Base-by-base conservation (phyloP, 768 basidiomycete genomes). In the Mycena pura region DNA sequence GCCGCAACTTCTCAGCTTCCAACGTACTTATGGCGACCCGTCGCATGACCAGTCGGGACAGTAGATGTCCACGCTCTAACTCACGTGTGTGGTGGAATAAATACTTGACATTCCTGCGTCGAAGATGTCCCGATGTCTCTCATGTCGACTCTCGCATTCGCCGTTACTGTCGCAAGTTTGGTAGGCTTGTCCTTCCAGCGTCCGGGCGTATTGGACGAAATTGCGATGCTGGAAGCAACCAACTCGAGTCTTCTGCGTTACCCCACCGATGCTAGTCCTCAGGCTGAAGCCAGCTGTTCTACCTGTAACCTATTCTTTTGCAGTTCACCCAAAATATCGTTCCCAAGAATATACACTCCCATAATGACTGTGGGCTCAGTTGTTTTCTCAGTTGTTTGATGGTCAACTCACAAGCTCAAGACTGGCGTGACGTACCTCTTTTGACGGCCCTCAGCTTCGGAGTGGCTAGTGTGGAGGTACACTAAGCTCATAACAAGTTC, bases 371-470 rank as follows among this genome's bases (percentile, higher is more conserved):
- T 84, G 59, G 63, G 76, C 67, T 10, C 31, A 22, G 10, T 34
- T 11, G n/a, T 15, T 32, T 21, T 11, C 10, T 36, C 3, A 51
- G 10, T 15, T 36, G 22, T 31, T 39, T 22, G 27, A 53, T 8
- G 27, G 39, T n/a, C 13, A 4, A 39, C 47, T 15, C 39, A 38
- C 32, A 29, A 41, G n/a, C n/a, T n/a, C n/a, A n/a, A 84, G 83
- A 86, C 68, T 84, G 82, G 82, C 75, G 83, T 19, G 80, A 84
- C 61, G 82, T 83, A 8, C 82, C 84, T 5, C 70, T 84, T 21
- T 70, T 83, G 10, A 77, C 77, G 6, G 83, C 83, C 9, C 62
- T 85, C 5, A 83, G 82, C 64, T 70, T 78, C 22, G 83, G 83
- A 1, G 82, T 84, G 14, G 70, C 73, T 15, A 84, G 83, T 63